Base-by-base conservation (phyloP, 352 stramenopile species). In the Globisporangium megalacanthum region DNA sequence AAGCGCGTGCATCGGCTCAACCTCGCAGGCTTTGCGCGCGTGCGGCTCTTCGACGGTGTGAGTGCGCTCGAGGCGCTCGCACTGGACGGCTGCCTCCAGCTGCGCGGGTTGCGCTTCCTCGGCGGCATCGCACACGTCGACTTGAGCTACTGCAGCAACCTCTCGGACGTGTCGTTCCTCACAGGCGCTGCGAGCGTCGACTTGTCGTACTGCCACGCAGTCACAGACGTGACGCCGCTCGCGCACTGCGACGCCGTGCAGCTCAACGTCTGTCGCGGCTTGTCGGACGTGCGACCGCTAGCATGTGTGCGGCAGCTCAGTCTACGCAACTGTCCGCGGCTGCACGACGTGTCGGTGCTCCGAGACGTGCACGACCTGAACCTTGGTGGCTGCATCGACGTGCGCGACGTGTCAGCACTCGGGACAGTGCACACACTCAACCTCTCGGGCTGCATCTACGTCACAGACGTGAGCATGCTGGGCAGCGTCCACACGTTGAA, bases 191-290 rank as follows among this genome's bases (percentile, higher is more conserved):
- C 69, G 49, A 63, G 67, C 39, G 75, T 88, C 8, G 75, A 88
- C 45, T 64, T 90, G 17, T 87, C 75, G 15, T 90, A 90, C 59
- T 90, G 80, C 57, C 80, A 90, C 64, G 62, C 44, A 14, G 61
- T 91, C 29, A 63, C 60, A 1, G 65, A 88, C 51, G 64, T 91
- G 29, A 35, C 58, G 31, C 66, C 81, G 20, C 68, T 89, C 2
- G 60, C 66, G 15, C 55, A 73, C 25, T 84, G 70, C 52, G 60
- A 72, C 6, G 67, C 68, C 0, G 77, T 91, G 45, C 70, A 82
- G 46, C 66, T 89, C 44, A 88, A 88, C 47, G 70, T 91, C 10
- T 91, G 78, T 35, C 69, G 77, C 11, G 69, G 72, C 3, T 39
- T 91, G 22, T 36, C 44, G 19, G 74, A 90, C 42, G 80, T 90